Percentiles rank a stretch among this genome's conserved stretches.
These are phyloP conservation scores for Lasiodiplodia sp. DNA, from an alignment of 2,329 filamentous ascomycete genomes.

Conservation along the genomic window DNA sequence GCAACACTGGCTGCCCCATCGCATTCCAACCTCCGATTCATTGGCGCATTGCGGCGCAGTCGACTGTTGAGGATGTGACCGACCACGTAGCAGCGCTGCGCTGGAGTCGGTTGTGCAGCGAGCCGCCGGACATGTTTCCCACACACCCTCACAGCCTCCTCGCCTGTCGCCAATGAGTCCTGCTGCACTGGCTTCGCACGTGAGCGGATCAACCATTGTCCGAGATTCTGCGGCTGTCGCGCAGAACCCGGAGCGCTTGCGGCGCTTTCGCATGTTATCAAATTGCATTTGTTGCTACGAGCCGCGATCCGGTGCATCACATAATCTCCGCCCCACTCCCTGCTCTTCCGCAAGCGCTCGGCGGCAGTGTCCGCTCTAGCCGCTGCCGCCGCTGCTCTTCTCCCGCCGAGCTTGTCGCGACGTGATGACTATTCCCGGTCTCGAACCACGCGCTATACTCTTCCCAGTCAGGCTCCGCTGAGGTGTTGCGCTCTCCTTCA, in stretches of 20 bases:
- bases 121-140: slow-evolving; percentile 1
- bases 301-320: slow-evolving; percentile 11
- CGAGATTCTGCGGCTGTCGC: slow-evolving; percentile 8
- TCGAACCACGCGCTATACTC: slow-evolving; percentile 3
- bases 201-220: slow-evolving; percentile 21
- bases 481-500: background rate
- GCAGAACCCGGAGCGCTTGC: background rate
- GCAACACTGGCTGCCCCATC: slow-evolving; percentile 18
- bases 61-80: slow-evolving; percentile 1
- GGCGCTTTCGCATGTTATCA: slow-evolving; percentile 4
- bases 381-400: background rate
- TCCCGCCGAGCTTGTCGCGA: background rate
- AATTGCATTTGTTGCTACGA: slow-evolving; percentile 8
- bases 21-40: slow-evolving; percentile 4
- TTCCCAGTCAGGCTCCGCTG: background rate
- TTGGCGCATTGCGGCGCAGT: slow-evolving; percentile 17
- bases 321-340: slow-evolving; percentile 16
- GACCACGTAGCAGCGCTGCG: slow-evolving; percentile 21
- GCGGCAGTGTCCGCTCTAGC: slow-evolving; percentile 15
- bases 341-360: background rate
- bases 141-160: background rate
- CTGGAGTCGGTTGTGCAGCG: slow-evolving; percentile 1
- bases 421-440: background rate
- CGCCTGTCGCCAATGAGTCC: background rate
- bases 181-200: slow-evolving; percentile 2